phyloP scores from a whole-genome alignment of 192 early-diverging fungal genomes.

The Dimargaris verticillata region DNA sequence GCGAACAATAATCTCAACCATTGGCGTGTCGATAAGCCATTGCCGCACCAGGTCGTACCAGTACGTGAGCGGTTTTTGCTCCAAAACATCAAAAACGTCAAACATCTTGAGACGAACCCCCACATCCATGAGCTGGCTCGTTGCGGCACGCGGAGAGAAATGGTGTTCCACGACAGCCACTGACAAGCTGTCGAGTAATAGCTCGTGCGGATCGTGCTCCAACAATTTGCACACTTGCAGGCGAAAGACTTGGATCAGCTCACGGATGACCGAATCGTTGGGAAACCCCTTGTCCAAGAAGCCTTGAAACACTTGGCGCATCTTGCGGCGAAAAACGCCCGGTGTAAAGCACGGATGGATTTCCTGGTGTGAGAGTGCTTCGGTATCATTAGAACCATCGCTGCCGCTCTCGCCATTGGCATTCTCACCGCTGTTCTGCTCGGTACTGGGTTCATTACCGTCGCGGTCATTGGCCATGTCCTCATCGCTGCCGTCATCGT shows the following conservation, averaged over 20 bases:
- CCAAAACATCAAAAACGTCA: constrained; percentile 31
- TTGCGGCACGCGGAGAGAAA: constrained; percentile 28
- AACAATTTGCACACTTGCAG: constrained; percentile 22
- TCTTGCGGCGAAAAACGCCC: constrained; percentile 35
- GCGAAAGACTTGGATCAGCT: constrained; percentile 20
- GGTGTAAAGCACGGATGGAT: constrained; percentile 36
- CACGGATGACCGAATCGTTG: constrained; percentile 8
- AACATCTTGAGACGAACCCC: constrained; percentile 36
- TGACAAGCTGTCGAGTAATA: constrained; percentile 20
- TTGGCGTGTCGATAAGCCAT: constrained; percentile 37
- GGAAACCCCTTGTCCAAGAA: constrained; percentile 20
- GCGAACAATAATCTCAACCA: constrained; percentile 36
- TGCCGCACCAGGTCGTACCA: constrained; percentile 34
- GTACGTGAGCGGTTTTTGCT: constrained; percentile 26
- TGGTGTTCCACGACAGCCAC: constrained; percentile 34
- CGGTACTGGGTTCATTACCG: constrained; percentile 10
- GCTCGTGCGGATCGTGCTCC: constrained; percentile 47
- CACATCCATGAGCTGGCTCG: constrained; percentile 18
- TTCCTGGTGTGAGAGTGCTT: neutral
- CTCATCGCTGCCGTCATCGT: constrained; percentile 15
- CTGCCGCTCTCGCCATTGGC: too few relatives aligned
- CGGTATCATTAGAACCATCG: too few relatives aligned
- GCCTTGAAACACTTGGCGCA: constrained; percentile 37
- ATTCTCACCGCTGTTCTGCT: too few relatives aligned
- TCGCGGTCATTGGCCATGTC: constrained; percentile 9